Conservation (phyloP, 2,329 filamentous ascomycete genomes). For the Tolypocladium nubicola region DNA sequence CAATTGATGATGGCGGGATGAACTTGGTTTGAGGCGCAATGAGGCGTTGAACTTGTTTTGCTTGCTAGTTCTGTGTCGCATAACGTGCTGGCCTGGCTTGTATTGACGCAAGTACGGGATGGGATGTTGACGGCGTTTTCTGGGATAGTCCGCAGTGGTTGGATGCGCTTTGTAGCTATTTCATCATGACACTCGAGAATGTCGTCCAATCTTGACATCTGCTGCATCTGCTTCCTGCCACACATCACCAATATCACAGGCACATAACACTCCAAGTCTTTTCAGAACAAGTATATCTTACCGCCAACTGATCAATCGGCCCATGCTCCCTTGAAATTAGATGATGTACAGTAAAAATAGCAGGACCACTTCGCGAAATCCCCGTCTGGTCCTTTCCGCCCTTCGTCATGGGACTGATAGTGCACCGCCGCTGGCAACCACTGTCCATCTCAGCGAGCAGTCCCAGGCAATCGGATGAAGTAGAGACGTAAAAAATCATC, state of each 20-base stretch:
- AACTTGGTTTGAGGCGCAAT: neutral
- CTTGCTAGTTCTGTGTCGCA: neutral
- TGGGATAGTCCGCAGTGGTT: neutral
- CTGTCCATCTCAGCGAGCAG: neutral
- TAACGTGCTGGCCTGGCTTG: neutral
- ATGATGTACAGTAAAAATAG: constrained; percentile 14
- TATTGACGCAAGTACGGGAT: neutral
- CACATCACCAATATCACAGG: neutral
- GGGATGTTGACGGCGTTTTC: neutral
- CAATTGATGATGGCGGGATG: neutral
- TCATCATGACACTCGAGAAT: neutral
- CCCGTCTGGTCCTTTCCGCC: neutral
- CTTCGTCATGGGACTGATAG: neutral
- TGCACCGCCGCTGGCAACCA: neutral
- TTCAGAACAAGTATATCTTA: constrained; percentile 7
- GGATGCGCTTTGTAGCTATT: neutral
- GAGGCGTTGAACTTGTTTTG: neutral
- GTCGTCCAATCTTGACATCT: no score
- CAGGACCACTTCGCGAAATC: neutral
- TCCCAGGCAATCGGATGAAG: neutral
- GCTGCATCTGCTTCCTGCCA: neutral
- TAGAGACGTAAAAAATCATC: constrained; percentile 2
- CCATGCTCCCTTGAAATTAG: constrained; percentile 10
- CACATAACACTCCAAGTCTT: neutral
- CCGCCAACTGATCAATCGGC: constrained; percentile 4